Conservation (phyloP, 805 yeast genomes). For the Peterozyma xylosa region DNA sequence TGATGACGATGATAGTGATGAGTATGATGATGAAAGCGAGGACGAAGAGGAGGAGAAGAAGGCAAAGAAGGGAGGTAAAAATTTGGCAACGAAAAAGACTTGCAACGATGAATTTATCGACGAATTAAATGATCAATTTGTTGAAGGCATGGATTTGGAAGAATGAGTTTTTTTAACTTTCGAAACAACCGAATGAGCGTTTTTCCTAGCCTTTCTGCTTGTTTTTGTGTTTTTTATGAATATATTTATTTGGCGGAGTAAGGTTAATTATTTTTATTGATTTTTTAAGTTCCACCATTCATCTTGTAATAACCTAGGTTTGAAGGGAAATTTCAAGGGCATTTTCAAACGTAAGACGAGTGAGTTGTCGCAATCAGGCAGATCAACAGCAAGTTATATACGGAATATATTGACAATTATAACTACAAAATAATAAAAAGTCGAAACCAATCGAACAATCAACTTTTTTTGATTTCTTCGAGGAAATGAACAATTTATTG, state of each 20-base stretch:
- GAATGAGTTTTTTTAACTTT: constrained; percentile 9
- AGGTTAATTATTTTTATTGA: too few relatives aligned
- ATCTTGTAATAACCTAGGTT: too few relatives aligned
- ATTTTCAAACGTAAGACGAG: neutral
- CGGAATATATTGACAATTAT: too few relatives aligned
- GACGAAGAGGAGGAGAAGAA: constrained; percentile 26
- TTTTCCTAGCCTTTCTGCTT: too few relatives aligned
- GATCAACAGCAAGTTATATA: neutral
- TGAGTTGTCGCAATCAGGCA: constrained; percentile 1
- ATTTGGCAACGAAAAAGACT: neutral
- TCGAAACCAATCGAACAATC: too few relatives aligned
- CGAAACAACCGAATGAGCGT: constrained; percentile 1
- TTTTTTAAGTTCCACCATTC: too few relatives aligned
- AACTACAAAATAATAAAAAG: too few relatives aligned
- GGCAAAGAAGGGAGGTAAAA: constrained; percentile 20
- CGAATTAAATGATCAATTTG: constrained; percentile 8
- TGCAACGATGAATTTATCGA: constrained; percentile 13
- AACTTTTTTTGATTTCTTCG: too few relatives aligned
- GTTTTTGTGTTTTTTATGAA: too few relatives aligned
- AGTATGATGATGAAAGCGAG: constrained; percentile 30
- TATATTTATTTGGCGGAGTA: too few relatives aligned
- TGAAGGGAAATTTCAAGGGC: too few relatives aligned
- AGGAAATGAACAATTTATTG: neutral
- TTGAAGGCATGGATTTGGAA: constrained; percentile 12
- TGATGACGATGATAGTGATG: constrained; percentile 31